phyloP scores from a whole-genome alignment of 2,329 filamentous ascomycete genomes.

The Penicillium decumbens region DNA sequence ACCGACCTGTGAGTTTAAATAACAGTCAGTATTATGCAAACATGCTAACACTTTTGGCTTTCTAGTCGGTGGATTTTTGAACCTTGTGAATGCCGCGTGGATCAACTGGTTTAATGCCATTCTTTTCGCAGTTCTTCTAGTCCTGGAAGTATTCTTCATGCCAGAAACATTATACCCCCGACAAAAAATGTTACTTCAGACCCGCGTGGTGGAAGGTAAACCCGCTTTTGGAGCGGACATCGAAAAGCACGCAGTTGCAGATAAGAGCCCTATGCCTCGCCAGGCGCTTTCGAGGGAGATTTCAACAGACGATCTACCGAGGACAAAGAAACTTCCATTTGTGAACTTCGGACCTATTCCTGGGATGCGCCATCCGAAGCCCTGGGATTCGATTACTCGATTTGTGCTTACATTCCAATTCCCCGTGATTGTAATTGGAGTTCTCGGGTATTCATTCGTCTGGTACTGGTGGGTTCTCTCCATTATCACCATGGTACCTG shows the following conservation, averaged over 20 bases:
- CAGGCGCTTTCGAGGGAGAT: conserved; percentile 3
- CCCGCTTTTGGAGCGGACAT: conserved; percentile 16
- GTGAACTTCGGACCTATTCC: conserved; percentile 47
- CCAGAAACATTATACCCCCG: conserved; percentile 56
- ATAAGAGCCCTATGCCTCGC: conserved; percentile 2
- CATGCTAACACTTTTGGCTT: not conserved
- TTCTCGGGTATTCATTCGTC: conserved; percentile 49
- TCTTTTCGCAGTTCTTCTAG: conserved; percentile 47
- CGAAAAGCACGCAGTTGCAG: conserved; percentile 23
- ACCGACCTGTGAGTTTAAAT: conserved; percentile 38
- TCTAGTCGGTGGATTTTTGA: conserved; percentile 50
- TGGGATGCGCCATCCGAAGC: conserved; percentile 49
- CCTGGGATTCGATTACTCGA: conserved; percentile 45
- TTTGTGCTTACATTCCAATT: conserved; percentile 49
- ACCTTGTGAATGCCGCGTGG: conserved; percentile 48
- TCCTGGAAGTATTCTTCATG: conserved; percentile 49
- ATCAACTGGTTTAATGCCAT: conserved; percentile 55
- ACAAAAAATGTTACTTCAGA: conserved; percentile 44
- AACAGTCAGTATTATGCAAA: no score
- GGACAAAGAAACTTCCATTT: conserved; percentile 45
- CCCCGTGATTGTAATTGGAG: conserved; percentile 44
- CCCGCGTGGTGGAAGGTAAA: not conserved
- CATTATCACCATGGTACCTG: conserved; percentile 51
- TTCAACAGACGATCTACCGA: conserved; percentile 21
- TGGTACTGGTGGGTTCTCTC: conserved; percentile 58